Conservation (phyloP, 495 filamentous ascomycete species). For the Chlorociboria aeruginascens region DNA sequence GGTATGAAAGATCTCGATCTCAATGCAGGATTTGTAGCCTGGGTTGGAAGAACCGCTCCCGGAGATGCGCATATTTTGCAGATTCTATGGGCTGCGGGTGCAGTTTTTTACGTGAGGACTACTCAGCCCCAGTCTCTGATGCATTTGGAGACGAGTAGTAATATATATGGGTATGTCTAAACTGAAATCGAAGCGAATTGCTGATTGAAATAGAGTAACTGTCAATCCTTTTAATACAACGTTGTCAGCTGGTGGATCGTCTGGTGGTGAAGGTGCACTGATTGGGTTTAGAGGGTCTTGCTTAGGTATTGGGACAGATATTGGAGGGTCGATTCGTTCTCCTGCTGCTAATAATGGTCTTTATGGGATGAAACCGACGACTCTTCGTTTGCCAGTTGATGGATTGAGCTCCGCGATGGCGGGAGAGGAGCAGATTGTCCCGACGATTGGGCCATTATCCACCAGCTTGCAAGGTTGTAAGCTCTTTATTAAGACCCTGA, state of each 20-base stretch:
- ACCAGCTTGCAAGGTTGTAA: slow-evolving; percentile 49
- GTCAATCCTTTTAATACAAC: slow-evolving; percentile 44
- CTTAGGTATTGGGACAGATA: slow-evolving; percentile 57
- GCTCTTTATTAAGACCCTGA: slow-evolving; percentile 48
- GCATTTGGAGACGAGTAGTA: slow-evolving; percentile 44
- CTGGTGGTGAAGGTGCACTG: slow-evolving; percentile 57
- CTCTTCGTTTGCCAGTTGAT: slow-evolving; percentile 41
- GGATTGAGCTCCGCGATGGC: slow-evolving; percentile 36
- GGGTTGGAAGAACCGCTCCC: slow-evolving; percentile 27
- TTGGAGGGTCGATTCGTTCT: slow-evolving; percentile 54
- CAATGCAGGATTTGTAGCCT: slow-evolving; percentile 35
- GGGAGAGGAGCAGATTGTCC: slow-evolving; percentile 47
- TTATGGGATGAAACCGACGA: slow-evolving; percentile 53
- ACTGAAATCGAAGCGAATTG: not conserved
- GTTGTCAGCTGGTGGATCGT: slow-evolving; percentile 49
- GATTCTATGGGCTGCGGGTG: slow-evolving; percentile 33
- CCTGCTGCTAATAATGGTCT: slow-evolving; percentile 52
- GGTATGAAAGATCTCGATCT: slow-evolving; percentile 40
- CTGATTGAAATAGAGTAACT: slow-evolving; percentile 24
- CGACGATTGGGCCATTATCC: slow-evolving; percentile 51
- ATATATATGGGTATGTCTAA: slow-evolving; percentile 39
- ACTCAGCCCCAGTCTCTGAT: slow-evolving; percentile 48
- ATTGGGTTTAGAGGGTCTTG: slow-evolving; percentile 44
- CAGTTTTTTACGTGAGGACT: slow-evolving; percentile 39
- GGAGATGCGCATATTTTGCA: slow-evolving; percentile 35